Percentiles rank a stretch among this genome's conserved stretches.
These are phyloP conservation scores for Trichoderma pleuroti DNA, from an alignment of 2,329 filamentous ascomycete species.

Conservation along the genomic window DNA sequence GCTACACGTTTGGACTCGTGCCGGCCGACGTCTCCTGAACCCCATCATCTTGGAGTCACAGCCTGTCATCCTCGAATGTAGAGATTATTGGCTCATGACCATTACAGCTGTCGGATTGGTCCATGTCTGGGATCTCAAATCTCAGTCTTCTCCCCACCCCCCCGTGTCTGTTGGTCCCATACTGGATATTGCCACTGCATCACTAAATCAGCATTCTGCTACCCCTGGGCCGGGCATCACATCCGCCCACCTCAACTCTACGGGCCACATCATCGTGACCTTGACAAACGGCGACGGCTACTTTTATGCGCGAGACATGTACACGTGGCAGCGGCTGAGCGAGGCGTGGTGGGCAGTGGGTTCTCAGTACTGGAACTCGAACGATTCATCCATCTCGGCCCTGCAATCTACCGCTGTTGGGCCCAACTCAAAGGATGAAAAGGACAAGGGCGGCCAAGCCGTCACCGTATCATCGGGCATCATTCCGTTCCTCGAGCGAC, in stretches of 20 bases:
- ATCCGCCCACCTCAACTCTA: constrained; percentile 85
- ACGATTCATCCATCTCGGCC: constrained; percentile 81
- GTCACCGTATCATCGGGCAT: constrained; percentile 78
- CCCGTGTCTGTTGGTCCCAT: constrained; percentile 86
- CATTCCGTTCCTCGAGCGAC: constrained; percentile 87
- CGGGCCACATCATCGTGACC: constrained; percentile 81
- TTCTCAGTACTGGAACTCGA: constrained; percentile 98
- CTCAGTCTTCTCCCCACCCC: constrained; percentile 78
- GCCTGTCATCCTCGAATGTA: constrained; percentile 87
- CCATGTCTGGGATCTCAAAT: constrained; percentile 90
- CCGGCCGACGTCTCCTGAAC: constrained; percentile 80
- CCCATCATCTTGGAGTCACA: constrained; percentile 86
- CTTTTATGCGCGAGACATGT: constrained; percentile 81
- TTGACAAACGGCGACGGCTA: constrained; percentile 94
- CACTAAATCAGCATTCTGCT: constrained; percentile 69
- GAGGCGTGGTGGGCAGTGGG: constrained; percentile 98
- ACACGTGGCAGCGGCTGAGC: constrained; percentile 89
- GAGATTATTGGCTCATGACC: constrained; percentile 84
- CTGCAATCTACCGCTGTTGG: constrained; percentile 69
- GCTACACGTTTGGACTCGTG: constrained; percentile 87
- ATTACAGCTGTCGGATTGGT: constrained; percentile 85
- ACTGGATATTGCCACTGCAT: constrained; percentile 78
- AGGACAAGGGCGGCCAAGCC: constrained; percentile 45
- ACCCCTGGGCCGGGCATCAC: constrained; percentile 81
- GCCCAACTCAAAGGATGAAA: constrained; percentile 46